phyloP scores from a whole-genome alignment of 306 rosid species.

The Lupinus albus region DNA sequence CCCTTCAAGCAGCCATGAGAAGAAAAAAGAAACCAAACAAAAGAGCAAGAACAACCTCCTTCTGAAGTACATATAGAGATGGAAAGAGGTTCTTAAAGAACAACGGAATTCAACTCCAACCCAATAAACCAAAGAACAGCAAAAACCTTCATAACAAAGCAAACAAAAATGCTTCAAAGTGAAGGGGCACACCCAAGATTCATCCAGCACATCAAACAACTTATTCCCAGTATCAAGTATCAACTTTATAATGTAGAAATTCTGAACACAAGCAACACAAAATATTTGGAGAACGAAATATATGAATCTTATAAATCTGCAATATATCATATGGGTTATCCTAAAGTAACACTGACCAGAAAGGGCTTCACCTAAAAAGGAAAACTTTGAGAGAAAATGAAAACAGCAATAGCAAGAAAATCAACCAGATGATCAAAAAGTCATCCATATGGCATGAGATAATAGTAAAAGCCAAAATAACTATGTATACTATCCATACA shows the following conservation, averaged over 20 bases:
- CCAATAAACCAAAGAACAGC: no score
- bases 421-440: neutral
- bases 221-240: no score
- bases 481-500: slow-evolving; percentile 59
- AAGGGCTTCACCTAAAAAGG: neutral
- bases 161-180: no score
- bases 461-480: slow-evolving; percentile 28
- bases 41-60: neutral
- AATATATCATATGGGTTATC: neutral
- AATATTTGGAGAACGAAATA: neutral
- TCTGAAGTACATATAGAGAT: neutral
- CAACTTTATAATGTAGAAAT: no score
- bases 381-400: neutral
- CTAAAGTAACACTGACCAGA: no score
- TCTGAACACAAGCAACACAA: neutral
- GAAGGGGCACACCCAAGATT: no score
- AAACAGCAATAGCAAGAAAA: slow-evolving; percentile 18
- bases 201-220: no score
- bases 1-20: neutral
- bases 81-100: neutral
- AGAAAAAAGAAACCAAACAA: neutral
- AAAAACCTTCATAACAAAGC: no score
- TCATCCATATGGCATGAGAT: slow-evolving; percentile 29
- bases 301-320: neutral
- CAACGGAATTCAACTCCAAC: no score